Conservation (phyloP, 1,139 yeast species). For the Lodderomyces jiufengensis region DNA sequence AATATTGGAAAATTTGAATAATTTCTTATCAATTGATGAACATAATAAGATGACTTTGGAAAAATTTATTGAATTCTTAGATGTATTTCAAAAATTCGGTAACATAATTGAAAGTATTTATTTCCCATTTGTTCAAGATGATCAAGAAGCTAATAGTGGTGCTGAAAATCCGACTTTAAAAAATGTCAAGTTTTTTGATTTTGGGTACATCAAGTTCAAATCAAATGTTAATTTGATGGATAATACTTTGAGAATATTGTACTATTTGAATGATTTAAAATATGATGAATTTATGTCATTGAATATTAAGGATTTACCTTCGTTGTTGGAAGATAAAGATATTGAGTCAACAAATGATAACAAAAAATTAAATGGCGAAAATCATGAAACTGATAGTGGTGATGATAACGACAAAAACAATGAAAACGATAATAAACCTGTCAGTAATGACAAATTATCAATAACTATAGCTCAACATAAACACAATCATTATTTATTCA, state of each 20-base stretch:
- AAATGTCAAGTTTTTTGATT: conserved; percentile 18
- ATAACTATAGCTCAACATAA: conserved; percentile 40
- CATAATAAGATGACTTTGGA: neutral
- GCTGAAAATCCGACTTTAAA: conserved; percentile 7
- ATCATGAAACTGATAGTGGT: neutral
- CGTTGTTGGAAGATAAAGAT: conserved; percentile 13
- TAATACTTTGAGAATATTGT: conserved; percentile 28
- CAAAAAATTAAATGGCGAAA: neutral
- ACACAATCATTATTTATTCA: conserved; percentile 31
- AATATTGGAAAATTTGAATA: conserved; percentile 42
- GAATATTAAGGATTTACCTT: conserved; percentile 10
- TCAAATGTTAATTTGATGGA: conserved; percentile 18
- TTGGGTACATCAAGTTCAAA: conserved; percentile 32
- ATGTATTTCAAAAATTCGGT: conserved; percentile 36
- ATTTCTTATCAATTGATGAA: conserved; percentile 23
- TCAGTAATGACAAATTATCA: conserved; percentile 14
- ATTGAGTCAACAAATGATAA: neutral
- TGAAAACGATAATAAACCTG: conserved; percentile 5
- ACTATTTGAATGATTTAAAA: conserved; percentile 27
- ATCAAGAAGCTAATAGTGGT: conserved; percentile 14
- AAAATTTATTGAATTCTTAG: conserved; percentile 22
- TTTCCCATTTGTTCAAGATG: conserved; percentile 31
- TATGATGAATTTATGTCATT: conserved; percentile 25
- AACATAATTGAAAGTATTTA: conserved; percentile 38
- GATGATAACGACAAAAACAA: neutral